Evolutionary conservation across 371 early-diverging fungal species (phyloP), one percentile per base, ranked within the genome.

Genomic region (Rhizomucor pusillus): DNA sequence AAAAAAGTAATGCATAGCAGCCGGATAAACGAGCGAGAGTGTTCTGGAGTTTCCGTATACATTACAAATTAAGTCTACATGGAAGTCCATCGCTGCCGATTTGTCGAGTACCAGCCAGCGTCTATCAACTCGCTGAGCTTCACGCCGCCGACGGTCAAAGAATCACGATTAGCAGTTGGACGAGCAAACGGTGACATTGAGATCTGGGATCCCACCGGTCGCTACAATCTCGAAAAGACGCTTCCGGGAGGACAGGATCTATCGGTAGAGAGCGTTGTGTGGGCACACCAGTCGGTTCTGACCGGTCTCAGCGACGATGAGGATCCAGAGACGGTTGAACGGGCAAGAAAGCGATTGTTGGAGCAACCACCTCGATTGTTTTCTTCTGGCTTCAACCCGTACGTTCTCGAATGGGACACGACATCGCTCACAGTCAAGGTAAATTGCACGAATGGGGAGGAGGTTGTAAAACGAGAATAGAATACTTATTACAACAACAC

Each of bases 141-240:
- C 52, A 84, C 90, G 16, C 90, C 91, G 19, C 50, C 60, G 18
- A 79, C 85, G 3, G 75, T 82, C 1, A 63, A 68, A 24, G 54
- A 73, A 11, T 57, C 62, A 43, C 59, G 77, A 23, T 57, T 94
- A 18, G 97, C 97, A 0, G 90, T 91, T 29, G 97, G 91, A 19
- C 75, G 97, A 50, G 90, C 86, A 10, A 91, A 93, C 60, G 97
- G 97, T 20, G 88, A 94, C 56, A 92, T 97, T 56, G 96, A 97
- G 73, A 79, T 97, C 52, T 95, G 94, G 92, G 87, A 84, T 72
- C 87, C 90, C 29, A 56, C 60, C 19, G 57, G 79, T 45, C 73
- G 74, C 16, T 92, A 85, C 74, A 72, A 77, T 45, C 69, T 90
- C 29, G 88, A 88, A 60, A 90, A 88, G 87, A 80, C 77, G 36